A percentile compares a stretch with the other conserved stretches of the same genome.
Evolutionary conservation across 2,329 filamentous ascomycete species (phyloP).

Genomic region (Alternaria hordeiaustralica): DNA sequence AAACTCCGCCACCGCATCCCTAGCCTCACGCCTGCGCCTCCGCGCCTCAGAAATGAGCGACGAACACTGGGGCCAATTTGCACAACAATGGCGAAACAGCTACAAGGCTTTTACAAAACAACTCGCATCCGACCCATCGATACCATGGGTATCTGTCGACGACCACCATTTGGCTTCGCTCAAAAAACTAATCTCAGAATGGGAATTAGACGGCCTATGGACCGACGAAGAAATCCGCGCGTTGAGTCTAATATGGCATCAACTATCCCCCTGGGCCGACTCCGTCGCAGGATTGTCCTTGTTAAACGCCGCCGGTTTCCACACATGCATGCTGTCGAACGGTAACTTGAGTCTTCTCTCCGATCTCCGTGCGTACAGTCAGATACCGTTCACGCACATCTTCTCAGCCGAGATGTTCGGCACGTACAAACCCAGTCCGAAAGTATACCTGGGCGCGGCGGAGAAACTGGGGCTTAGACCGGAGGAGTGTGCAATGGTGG

Average conservation of each 20-base stretch:
- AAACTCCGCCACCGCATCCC: constrained; percentile 52
- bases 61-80: constrained; percentile 68
- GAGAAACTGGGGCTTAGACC: constrained; percentile 63
- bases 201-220: constrained; percentile 66
- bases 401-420: constrained; percentile 73
- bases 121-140: constrained; percentile 55
- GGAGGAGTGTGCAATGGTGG: constrained; percentile 75
- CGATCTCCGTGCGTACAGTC: constrained; percentile 67
- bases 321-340: constrained; percentile 74
- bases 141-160: constrained; percentile 72
- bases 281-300: constrained; percentile 62
- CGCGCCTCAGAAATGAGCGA: constrained; percentile 60
- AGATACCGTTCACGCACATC: constrained; percentile 67
- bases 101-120: constrained; percentile 67
- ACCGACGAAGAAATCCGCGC: constrained; percentile 47
- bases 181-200: constrained; percentile 61
- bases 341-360: constrained; percentile 71
- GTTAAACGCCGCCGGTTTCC: constrained; percentile 59
- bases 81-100: constrained; percentile 71
- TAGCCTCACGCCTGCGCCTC: constrained; percentile 56
- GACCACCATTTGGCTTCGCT: constrained; percentile 72
- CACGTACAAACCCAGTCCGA: constrained; percentile 75
- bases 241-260: constrained; percentile 72
- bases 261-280: constrained; percentile 73
- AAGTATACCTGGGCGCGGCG: constrained; percentile 73